Base-by-base conservation (phyloP, 2,329 filamentous ascomycete genomes). In the Aspergillus spinulosporus region DNA sequence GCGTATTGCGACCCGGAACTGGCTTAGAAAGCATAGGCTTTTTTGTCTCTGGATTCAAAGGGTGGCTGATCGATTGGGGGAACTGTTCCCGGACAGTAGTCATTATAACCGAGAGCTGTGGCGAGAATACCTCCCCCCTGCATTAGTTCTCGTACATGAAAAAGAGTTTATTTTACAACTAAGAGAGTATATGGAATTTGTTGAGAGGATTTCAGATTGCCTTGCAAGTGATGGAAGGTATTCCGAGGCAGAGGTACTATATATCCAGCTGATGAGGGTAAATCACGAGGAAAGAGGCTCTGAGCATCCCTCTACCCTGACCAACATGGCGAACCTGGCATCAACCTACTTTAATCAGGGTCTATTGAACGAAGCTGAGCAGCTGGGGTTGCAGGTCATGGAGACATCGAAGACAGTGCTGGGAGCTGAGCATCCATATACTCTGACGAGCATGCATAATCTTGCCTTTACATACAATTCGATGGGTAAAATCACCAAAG, bases 241-340 rank as follows among this genome's bases (percentile, higher is more conserved):
- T 36, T 4, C 12, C 12, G 34, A 36, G 34, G 3, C 34, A 12
- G 34, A 36, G 34, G 34, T 36, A 8, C 34, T 36, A 8, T 36
- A 36, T 12, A 36, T 8, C 8, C 7, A 36, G 12, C 34, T 36
- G 8, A 8, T 36, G 34, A 12, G 21, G 21, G 21, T 21, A 21
- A 21, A 21, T 21, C 21, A 36, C 14, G 14, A 21, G 3, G 9
- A 7, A n/a, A 43, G 21, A 21, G 21, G 21, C 21, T 21, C 21
- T 21, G 21, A 21, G n/a, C 49, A 61, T 49, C 50, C 56, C 3
- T 8, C 34, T 2, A 57, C 56, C 2, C 34, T 57, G 4, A 57
- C 47, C 3, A 51, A 49, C n/a, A 59, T 59, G 50, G 47, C 56
- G 21, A 21, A 21, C 21, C 21, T 21, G 21, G 21, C 21, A 21